Conservation (phyloP, 257 asterid species). For the Cynanchum wilfordii region DNA sequence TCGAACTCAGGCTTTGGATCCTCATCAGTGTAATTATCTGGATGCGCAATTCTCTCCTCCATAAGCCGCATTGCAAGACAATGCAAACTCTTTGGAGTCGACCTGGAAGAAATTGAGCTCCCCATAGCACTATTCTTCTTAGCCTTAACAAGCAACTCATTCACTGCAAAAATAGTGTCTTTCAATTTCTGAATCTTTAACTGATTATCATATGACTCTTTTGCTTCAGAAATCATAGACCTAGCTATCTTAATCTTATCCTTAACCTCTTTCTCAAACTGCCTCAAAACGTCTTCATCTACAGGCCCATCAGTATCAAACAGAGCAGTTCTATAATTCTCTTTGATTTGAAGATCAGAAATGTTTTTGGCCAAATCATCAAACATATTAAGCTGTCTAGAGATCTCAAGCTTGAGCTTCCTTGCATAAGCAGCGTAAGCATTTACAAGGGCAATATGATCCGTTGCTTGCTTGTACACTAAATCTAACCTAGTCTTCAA, state of each 20-base stretch:
- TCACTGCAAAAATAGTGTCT: conserved; percentile 88
- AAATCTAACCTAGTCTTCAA: conserved; percentile 74
- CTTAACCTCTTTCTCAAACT: conserved; percentile 94
- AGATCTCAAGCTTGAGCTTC: conserved; percentile 80
- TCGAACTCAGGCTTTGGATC: conserved; percentile 70
- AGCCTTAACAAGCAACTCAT: conserved; percentile 87
- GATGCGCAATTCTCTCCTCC: conserved; percentile 96
- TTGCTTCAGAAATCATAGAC: conserved; percentile 74
- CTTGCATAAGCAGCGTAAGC: conserved; percentile 88
- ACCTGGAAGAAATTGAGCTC: conserved; percentile 77
- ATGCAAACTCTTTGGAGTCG: conserved; percentile 98
- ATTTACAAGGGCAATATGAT: conserved; percentile 78
- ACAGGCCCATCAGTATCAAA: conserved; percentile 73
- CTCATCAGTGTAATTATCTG: conserved; percentile 76
- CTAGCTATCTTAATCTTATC: conserved; percentile 85
- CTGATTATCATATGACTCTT: conserved; percentile 95
- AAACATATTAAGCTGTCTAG: conserved; percentile 83
- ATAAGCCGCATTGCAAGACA: conserved; percentile 94
- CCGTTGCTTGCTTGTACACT: conserved; percentile 74
- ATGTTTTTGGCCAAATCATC: conserved; percentile 79
- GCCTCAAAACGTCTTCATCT: conserved; percentile 89
- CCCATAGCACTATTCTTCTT: conserved; percentile 88
- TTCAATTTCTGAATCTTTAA: conserved; percentile 89
- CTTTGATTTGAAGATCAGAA: conserved; percentile 63
- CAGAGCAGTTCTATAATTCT: conserved; percentile 51